Percentiles rank a stretch among this genome's conserved stretches.
phyloP scores from a whole-genome alignment of 768 basidiomycete species.

The Rhodotorula babjevae region DNA sequence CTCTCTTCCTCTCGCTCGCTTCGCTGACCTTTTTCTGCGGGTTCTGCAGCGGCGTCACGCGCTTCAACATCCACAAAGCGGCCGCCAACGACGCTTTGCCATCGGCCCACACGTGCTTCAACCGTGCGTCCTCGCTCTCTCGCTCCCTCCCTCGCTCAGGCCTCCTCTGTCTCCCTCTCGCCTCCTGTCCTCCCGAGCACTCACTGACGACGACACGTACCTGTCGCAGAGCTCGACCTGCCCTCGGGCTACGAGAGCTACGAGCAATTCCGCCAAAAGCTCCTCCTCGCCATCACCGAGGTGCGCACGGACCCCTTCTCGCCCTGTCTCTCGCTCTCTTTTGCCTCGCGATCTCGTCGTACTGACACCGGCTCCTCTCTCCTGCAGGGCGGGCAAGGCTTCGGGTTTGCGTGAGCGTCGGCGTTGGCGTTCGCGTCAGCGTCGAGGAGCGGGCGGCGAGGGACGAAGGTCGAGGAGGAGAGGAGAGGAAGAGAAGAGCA shows the following conservation, averaged over 20 bases:
- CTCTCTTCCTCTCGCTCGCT: constrained; percentile 48
- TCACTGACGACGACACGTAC: no score
- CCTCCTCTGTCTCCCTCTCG: no score
- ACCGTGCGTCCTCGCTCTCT: constrained; percentile 16
- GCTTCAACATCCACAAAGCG: constrained; percentile 38
- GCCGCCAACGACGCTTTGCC: constrained; percentile 20
- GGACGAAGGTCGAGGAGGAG: no score
- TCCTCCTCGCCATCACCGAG: constrained; percentile 88
- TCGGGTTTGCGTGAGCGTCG: constrained; percentile 65
- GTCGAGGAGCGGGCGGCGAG: no score
- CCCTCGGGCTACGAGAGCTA: constrained; percentile 85
- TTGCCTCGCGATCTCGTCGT: background rate
- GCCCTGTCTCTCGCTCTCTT: background rate
- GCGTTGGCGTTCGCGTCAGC: background rate
- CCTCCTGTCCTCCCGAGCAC: no score
- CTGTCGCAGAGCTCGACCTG: constrained; percentile 55
- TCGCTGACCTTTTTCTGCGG: no score
- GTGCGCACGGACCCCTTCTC: constrained; percentile 54
- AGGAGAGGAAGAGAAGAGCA: no score
- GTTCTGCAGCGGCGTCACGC: constrained; percentile 7
- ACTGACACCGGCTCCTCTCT: constrained; percentile 49
- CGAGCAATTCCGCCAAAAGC: constrained; percentile 86
- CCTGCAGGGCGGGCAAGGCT: constrained; percentile 53
- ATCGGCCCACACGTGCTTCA: constrained; percentile 44
- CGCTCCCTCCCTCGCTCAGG: no score